phyloP scores from a whole-genome alignment of 177 flowering plant genomes.

The Telopea speciosissima region DNA sequence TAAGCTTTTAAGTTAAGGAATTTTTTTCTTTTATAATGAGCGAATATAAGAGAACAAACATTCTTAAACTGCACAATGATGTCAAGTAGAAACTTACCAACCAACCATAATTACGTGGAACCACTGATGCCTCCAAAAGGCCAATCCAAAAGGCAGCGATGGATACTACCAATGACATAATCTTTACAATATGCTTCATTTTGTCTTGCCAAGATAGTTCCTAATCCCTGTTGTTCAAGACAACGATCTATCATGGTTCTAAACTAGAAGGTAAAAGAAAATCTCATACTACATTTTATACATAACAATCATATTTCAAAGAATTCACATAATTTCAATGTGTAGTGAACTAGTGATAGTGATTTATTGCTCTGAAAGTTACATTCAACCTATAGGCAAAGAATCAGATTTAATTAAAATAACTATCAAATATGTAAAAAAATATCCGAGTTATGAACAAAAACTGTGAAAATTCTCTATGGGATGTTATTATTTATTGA shows the following conservation, averaged over 20 bases:
- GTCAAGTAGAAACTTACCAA: slow-evolving; percentile 47
- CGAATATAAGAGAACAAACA: not conserved
- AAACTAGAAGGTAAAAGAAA: not conserved
- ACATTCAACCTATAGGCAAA: too few relatives aligned
- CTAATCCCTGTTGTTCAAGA: not conserved
- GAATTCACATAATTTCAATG: too few relatives aligned
- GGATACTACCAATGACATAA: slow-evolving; percentile 51
- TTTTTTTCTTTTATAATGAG: not conserved
- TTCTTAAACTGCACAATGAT: not conserved
- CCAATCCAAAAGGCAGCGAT: slow-evolving; percentile 73
- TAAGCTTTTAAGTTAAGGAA: not conserved
- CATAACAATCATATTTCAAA: too few relatives aligned
- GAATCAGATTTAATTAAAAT: too few relatives aligned
- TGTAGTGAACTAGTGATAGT: not conserved
- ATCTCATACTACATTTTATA: too few relatives aligned
- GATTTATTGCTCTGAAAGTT: too few relatives aligned
- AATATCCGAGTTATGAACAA: too few relatives aligned
- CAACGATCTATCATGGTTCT: not conserved
- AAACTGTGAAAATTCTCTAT: too few relatives aligned
- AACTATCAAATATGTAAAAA: too few relatives aligned
- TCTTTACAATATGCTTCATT: slow-evolving; percentile 90
- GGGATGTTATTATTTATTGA: too few relatives aligned
- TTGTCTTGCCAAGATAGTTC: slow-evolving; percentile 2
- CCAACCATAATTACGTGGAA: slow-evolving; percentile 66
- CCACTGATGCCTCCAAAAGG: slow-evolving; percentile 46